phyloP scores from a whole-genome alignment of 1,139 yeast species.

The Barnettozyma hawaiiensis region DNA sequence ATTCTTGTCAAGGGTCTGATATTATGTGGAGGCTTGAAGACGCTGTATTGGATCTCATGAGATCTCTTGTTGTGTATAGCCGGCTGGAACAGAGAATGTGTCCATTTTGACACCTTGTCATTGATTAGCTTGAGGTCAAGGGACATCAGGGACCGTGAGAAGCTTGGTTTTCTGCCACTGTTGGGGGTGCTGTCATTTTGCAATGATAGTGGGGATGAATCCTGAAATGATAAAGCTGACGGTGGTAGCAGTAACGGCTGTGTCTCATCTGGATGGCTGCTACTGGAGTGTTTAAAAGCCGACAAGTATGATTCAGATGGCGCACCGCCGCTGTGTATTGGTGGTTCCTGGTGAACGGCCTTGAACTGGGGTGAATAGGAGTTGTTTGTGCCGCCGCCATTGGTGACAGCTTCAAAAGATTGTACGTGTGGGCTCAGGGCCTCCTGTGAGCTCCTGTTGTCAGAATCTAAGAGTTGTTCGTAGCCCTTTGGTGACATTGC shows the following conservation, averaged over 20 bases:
- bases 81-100: slow-evolving; percentile 19
- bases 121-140: slow-evolving; percentile 18
- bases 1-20: slow-evolving; percentile 24
- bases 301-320: slow-evolving; percentile 5
- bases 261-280: background rate
- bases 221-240: background rate
- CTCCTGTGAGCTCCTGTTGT: background rate
- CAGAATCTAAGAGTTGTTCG: slow-evolving; percentile 2
- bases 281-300: background rate
- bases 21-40: slow-evolving; percentile 39
- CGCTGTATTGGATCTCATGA: slow-evolving; percentile 45
- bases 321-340: slow-evolving; percentile 8
- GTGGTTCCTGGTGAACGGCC: no score
- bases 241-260: slow-evolving; percentile 1
- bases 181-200: background rate
- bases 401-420: background rate
- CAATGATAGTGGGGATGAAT: slow-evolving; percentile 2
- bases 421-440: background rate
- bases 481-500: slow-evolving; percentile 1
- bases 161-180: slow-evolving; percentile 4
- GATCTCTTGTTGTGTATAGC: slow-evolving; percentile 16
- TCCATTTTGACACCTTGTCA: slow-evolving; percentile 23
- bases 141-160: slow-evolving; percentile 20
- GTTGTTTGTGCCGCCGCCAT: background rate
- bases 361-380: background rate